These are phyloP conservation scores for Orbilia oligospora DNA, from an alignment of 2,329 filamentous ascomycete genomes.

Conservation along the genomic window DNA sequence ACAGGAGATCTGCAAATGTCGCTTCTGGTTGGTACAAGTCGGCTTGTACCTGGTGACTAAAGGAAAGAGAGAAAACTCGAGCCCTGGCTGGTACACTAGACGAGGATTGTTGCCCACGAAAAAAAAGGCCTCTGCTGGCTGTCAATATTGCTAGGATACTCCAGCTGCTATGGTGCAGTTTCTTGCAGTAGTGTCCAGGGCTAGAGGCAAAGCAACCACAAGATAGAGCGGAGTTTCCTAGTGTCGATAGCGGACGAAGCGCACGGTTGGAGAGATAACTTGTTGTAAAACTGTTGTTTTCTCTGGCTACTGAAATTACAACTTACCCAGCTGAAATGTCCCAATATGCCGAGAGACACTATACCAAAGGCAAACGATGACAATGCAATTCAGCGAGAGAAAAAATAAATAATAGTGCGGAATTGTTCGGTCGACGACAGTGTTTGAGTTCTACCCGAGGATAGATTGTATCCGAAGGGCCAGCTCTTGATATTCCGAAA, in stretches of 20 bases:
- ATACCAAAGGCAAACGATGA: conserved; percentile 31
- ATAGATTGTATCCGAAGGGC: conserved; percentile 48
- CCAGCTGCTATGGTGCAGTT: conserved; percentile 51
- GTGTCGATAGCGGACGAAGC: conserved; percentile 43
- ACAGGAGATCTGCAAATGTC: conserved; percentile 58
- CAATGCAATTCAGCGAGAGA: neutral
- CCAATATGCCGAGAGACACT: conserved; percentile 23
- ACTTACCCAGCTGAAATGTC: conserved; percentile 19
- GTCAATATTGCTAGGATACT: conserved; percentile 50
- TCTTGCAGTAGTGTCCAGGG: conserved; percentile 56
- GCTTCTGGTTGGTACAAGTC: conserved; percentile 50
- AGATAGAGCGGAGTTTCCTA: conserved; percentile 49
- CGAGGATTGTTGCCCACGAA: conserved; percentile 48
- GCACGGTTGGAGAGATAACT: conserved; percentile 45
- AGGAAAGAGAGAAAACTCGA: conserved; percentile 47
- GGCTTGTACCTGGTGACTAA: conserved; percentile 60
- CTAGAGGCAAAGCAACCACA: conserved; percentile 53
- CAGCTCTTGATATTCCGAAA: conserved; percentile 45
- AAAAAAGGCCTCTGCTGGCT: conserved; percentile 55
- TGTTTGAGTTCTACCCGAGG: conserved; percentile 43
- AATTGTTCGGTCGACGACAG: conserved; percentile 13
- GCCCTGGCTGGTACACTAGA: conserved; percentile 48
- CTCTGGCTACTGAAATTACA: conserved; percentile 11
- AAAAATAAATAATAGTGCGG: conserved; percentile 20
- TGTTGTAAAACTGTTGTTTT: conserved; percentile 25